Evolutionary conservation across 768 basidiomycete species (phyloP), one percentile per base, ranked within the genome.

Genomic region (Hydnomerulius pinastri): DNA sequence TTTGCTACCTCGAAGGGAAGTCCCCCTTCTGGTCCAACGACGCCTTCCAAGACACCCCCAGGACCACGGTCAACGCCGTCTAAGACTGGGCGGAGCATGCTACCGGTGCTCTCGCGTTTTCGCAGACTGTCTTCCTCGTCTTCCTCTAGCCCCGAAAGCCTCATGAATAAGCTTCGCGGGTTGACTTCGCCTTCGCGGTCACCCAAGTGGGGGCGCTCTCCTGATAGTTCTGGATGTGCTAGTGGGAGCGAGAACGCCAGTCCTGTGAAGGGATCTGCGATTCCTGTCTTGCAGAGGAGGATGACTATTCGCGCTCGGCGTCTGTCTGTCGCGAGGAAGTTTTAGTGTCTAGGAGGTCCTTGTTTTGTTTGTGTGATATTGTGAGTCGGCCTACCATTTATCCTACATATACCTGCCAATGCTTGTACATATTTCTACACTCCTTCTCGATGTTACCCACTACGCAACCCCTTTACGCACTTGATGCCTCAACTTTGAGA

Each of bases 401-500:
- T 43, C 27, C 36, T 38, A 28, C 28, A 23, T 39, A 32, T 44
- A 21, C 39, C 18, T 46, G 36, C 23, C 27, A 13, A 25, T 43
- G 13, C 35, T 44, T 6, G 30, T 39, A 44, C 43, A 33, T 33
- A 35, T 23, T 18, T 17, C 30, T 23, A 27, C 25, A 7, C 6
- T 41, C 39, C n/a, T n/a, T n/a, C n/a, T n/a, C n/a, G n/a, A n/a
- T n/a, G n/a, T n/a, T n/a, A n/a, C 10, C 17, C 24, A 8, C 4
- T 2, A 11, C 12, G 37, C 13, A 20, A 10, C 25, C 30, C 25
- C 24, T 46, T 24, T 59, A 3, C 44, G 24, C 13, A 42, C 54
- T 10, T n/a, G 46, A 25, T 1, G 47, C 57, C 32, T 64, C 76
- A 7, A 65, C 65, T 41, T 76, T 73, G 23, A 95, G 74, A 62